phyloP scores from a whole-genome alignment of 805 yeast species.

The Tetrapisispora namnaoensis region DNA sequence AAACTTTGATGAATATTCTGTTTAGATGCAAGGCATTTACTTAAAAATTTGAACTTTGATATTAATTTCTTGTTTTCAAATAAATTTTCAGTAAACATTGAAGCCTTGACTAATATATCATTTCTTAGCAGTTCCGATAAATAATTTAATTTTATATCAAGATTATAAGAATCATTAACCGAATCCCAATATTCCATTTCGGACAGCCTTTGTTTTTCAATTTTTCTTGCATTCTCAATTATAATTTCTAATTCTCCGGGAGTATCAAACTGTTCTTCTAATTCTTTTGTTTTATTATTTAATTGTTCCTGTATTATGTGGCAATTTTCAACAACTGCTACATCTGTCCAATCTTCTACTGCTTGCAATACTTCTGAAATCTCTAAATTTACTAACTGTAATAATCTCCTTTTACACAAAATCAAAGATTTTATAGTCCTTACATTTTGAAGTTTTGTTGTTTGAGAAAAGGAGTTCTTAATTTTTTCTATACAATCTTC shows the following conservation, averaged over 20 bases:
- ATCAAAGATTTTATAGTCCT: constrained; percentile 32
- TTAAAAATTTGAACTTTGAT: constrained; percentile 17
- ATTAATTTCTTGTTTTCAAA: constrained; percentile 22
- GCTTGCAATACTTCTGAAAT: constrained; percentile 21
- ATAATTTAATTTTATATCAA: constrained; percentile 33
- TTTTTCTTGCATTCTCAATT: constrained; percentile 36
- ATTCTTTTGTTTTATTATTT: constrained; percentile 39
- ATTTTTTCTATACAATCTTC: constrained; percentile 36
- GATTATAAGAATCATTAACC: constrained; percentile 32
- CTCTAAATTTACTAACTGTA: constrained; percentile 37
- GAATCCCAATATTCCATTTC: constrained; percentile 52
- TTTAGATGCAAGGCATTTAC: constrained; percentile 13
- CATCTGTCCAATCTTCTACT: constrained; percentile 11
- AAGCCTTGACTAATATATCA: constrained; percentile 46
- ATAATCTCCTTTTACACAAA: constrained; percentile 32
- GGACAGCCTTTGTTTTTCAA: constrained; percentile 35
- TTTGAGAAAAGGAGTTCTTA: constrained; percentile 30
- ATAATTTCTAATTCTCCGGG: constrained; percentile 44
- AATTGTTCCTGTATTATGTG: constrained; percentile 20
- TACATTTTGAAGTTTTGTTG: constrained; percentile 38
- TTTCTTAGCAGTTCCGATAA: constrained; percentile 42
- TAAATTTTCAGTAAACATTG: constrained; percentile 44
- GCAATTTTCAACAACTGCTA: constrained; percentile 19
- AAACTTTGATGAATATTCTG: constrained; percentile 18
- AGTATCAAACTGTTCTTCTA: constrained; percentile 41